Percentiles rank a stretch among this genome's conserved stretches.
Evolutionary conservation across 1,139 yeast genomes (phyloP).

Genomic region (Debaryomyces coudertii): DNA sequence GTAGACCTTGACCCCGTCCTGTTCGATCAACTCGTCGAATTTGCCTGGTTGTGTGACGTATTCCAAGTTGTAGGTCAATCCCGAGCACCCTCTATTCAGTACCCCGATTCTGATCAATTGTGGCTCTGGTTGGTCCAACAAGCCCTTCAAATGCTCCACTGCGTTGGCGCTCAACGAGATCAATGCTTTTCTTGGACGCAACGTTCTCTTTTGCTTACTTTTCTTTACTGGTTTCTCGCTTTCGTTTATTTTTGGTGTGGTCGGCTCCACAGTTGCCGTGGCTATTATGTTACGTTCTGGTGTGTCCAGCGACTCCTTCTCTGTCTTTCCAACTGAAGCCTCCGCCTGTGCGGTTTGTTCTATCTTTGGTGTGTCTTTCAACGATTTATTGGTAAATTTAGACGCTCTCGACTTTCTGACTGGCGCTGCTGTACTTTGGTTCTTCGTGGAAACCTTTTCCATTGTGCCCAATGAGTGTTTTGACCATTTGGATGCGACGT

Average conservation of each 20-base stretch:
- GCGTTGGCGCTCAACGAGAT: conserved; percentile 80
- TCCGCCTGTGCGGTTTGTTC: conserved; percentile 5
- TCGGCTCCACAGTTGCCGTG: conserved; percentile 5
- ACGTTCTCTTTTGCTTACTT: conserved; percentile 60
- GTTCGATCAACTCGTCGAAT: conserved; percentile 90
- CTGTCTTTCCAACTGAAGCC: conserved; percentile 7
- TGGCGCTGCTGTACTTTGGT: conserved; percentile 19
- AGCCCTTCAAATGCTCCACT: conserved; percentile 62
- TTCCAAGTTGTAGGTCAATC: conserved; percentile 86
- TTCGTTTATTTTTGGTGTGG: conserved; percentile 5
- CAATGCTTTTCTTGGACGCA: conserved; percentile 84
- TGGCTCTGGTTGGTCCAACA: conserved; percentile 82
- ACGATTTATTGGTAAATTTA: conserved; percentile 31
- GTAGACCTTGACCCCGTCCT: conserved; percentile 89
- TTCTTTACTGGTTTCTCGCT: conserved; percentile 13
- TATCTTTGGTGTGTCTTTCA: conserved; percentile 12
- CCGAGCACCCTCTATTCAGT: conserved; percentile 95
- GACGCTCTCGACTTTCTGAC: conserved; percentile 43
- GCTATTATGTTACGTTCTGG: background rate
- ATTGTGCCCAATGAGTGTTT: conserved; percentile 22
- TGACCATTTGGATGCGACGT: conserved; percentile 25
- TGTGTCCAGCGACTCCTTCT: conserved; percentile 2
- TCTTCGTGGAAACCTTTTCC: conserved; percentile 15
- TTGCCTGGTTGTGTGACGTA: conserved; percentile 89
- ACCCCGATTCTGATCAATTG: conserved; percentile 91